Conservation (phyloP, 2,329 filamentous ascomycete species). For the Monilinia fructigena region DNA sequence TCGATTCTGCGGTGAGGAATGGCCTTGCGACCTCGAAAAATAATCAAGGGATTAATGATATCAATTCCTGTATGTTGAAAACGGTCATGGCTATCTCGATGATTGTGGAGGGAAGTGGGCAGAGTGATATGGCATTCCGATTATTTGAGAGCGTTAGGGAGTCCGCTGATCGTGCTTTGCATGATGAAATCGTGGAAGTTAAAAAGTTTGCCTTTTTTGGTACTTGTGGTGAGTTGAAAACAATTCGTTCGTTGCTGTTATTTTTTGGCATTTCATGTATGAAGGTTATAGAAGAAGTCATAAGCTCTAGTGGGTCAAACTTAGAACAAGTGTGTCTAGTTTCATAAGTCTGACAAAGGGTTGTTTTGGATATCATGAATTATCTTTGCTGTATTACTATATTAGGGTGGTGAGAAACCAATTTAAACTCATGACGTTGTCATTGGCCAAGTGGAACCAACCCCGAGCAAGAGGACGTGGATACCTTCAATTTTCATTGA, state of each 20-base stretch:
- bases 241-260: not conserved
- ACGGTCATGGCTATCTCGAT: slow-evolving; percentile 78
- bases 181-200: slow-evolving; percentile 53
- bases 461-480: not conserved
- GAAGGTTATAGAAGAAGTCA: not conserved
- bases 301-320: slow-evolving; percentile 1
- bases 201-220: slow-evolving; percentile 59
- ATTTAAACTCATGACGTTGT: not conserved
- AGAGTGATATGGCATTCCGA: slow-evolving; percentile 69
- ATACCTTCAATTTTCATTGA: not conserved
- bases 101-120: slow-evolving; percentile 74
- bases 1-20: slow-evolving; percentile 62
- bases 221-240: slow-evolving; percentile 50
- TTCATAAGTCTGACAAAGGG: not conserved
- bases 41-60: slow-evolving; percentile 51
- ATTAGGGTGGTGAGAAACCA: slow-evolving; percentile 1
- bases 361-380: not conserved
- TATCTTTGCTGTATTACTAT: not conserved
- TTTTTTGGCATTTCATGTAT: not conserved
- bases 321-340: not conserved
- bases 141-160: slow-evolving; percentile 76
- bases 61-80: slow-evolving; percentile 72
- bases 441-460: not conserved
- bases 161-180: slow-evolving; percentile 62
- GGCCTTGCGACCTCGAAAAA: slow-evolving; percentile 55